Base-by-base conservation (phyloP, 2,329 filamentous ascomycete species). In the Diplocarpon mali region DNA sequence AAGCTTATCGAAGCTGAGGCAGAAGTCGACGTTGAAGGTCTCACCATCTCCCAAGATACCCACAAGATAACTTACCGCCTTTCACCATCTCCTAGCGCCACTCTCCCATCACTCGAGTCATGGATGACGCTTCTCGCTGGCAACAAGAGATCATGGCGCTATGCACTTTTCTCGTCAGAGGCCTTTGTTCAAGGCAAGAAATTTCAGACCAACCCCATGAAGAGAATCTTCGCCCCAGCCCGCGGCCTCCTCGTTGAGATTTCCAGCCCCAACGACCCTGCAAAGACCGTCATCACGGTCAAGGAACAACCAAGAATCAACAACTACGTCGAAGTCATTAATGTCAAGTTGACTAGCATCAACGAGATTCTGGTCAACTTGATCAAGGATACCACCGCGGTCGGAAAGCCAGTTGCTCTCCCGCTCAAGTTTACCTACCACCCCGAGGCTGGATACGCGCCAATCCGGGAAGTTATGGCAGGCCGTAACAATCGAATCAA, bases 401-500 rank as follows among this genome's bases (percentile, higher is more conserved):
- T 92, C 40, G 83, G 85, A 53, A 80, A 83, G 62, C 76, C 90
- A 11, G 82, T 87, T n/a, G 76, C 87, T 16, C 69, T 98, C 46
- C 83, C 85, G 16, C 79, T 98, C 54, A 78, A 81, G 62, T 96
- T 96, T 70, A 86, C 77, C 5, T 98, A 98, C 68, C 85, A 89
- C 62, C 92, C 92, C 2, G 90, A 96, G 66, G 83, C 87, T 45
- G 92, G 92, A 27, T 98, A 95, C 62, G 90, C 93, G n/a, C 92
- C 92, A 14, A 95, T 98, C 55, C 83, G 83, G 50, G 92, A 98
- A 66, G 84, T 96, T 52, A 98, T 98, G 92, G 78, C 88, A 30
- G 83, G 78, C 44, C 87, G 92, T 61, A 98, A 98, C 63, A 90
- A 98, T 62, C 85, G 87, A 53, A 96, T 98, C 72, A 98, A 98